Evolutionary conservation across 2,329 filamentous ascomycete species (phyloP).

Genomic region (Cytospora schulzeri): DNA sequence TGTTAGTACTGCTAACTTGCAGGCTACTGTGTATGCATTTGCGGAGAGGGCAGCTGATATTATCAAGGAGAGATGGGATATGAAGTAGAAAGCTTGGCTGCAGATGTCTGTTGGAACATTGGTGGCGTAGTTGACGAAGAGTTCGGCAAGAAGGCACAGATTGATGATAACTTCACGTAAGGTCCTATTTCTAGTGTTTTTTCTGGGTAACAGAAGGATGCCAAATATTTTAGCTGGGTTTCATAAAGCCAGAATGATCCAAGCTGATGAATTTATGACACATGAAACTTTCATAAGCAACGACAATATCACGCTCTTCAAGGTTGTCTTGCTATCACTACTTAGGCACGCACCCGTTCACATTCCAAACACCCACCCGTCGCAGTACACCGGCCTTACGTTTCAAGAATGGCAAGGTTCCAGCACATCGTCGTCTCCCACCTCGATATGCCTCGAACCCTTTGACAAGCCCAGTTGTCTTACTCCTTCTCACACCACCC

Average conservation of each 20-base stretch:
- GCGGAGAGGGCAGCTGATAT: conserved; percentile 24
- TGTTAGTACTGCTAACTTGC: conserved; percentile 16
- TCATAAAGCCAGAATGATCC: no score
- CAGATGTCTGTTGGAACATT: no score
- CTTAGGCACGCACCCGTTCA: background rate
- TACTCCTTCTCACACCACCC: conserved; percentile 44
- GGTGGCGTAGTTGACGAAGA: no score
- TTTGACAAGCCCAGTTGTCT: conserved; percentile 42
- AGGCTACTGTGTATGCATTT: conserved; percentile 24
- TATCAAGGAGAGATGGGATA: conserved; percentile 10
- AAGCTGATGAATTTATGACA: no score
- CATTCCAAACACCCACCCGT: background rate
- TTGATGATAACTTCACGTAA: no score
- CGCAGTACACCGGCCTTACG: background rate
- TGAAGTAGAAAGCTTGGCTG: background rate
- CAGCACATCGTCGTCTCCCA: background rate
- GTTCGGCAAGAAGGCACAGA: background rate
- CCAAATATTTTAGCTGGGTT: no score
- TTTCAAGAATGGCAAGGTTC: background rate
- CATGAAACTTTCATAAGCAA: no score
- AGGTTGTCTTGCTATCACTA: background rate
- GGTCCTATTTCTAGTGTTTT: no score
- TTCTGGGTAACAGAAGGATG: no score
- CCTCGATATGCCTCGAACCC: conserved; percentile 33
- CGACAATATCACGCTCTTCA: no score